Conservation (phyloP, 768 basidiomycete genomes). For the Suillus plorans region DNA sequence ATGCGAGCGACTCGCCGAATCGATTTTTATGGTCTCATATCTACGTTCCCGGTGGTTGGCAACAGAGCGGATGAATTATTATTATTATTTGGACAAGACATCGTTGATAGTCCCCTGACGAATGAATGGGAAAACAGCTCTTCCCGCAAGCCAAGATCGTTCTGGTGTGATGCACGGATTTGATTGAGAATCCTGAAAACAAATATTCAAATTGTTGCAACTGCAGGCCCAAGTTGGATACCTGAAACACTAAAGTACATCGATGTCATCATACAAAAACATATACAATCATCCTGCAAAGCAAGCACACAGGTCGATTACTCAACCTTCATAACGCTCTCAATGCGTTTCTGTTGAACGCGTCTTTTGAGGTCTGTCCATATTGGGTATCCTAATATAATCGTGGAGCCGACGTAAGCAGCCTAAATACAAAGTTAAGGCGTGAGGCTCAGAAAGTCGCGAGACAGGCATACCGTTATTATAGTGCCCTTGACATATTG, state of each 20-base stretch:
- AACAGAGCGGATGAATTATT: neutral
- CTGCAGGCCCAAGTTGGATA: neutral
- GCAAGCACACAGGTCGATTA: constrained; percentile 21
- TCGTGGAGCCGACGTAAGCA: constrained; percentile 51
- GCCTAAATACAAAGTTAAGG: constrained; percentile 34
- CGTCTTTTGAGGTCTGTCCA: constrained; percentile 53
- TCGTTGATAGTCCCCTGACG: neutral
- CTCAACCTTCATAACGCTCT: constrained; percentile 78
- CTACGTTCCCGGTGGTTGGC: neutral
- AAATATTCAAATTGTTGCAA: neutral
- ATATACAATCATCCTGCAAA: neutral
- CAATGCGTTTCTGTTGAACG: constrained; percentile 68
- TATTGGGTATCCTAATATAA: constrained; percentile 54
- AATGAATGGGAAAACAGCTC: neutral
- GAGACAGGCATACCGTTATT: constrained; percentile 17
- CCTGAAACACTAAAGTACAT: neutral
- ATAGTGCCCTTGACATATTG: constrained; percentile 23
- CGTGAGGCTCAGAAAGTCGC: neutral
- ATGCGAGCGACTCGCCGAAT: no score
- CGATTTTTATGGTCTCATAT: no score
- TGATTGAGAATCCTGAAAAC: neutral
- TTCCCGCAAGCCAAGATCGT: neutral
- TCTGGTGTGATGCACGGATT: neutral
- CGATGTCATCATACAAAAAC: neutral
- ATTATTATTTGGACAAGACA: neutral